These are phyloP conservation scores for Tylopilus felleus DNA, from an alignment of 768 basidiomycete species.

Conservation along the genomic window DNA sequence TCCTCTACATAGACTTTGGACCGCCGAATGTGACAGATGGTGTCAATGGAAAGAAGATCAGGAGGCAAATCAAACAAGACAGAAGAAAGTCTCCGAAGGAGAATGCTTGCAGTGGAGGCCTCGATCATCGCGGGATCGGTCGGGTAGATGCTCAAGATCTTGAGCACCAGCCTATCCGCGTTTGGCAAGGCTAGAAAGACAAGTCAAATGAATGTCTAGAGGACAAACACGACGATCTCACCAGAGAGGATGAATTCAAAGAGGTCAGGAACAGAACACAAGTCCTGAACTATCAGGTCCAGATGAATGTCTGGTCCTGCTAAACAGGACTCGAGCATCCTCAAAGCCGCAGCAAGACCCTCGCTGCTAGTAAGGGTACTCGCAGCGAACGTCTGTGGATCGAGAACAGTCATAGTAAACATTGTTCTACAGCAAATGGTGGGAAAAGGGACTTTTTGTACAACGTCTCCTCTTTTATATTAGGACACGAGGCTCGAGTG, in stretches of 20 bases:
- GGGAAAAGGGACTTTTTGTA: background rate
- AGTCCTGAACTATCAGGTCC: constrained; percentile 25
- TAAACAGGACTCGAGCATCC: constrained; percentile 25
- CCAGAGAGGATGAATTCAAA: constrained; percentile 33
- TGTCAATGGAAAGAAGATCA: constrained; percentile 9
- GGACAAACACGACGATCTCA: constrained; percentile 1
- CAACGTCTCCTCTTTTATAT: background rate
- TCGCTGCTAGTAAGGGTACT: constrained; percentile 15
- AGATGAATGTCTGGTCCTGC: constrained; percentile 17
- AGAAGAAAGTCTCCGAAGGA: constrained; percentile 28
- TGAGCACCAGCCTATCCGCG: constrained; percentile 14
- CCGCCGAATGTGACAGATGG: constrained; percentile 11
- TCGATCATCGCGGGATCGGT: constrained; percentile 17
- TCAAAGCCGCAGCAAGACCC: constrained; percentile 16
- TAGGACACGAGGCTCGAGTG: background rate
- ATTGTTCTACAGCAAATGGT: background rate
- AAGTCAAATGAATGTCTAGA: background rate
- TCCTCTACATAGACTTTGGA: constrained; percentile 23
- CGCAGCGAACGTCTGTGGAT: constrained; percentile 17
- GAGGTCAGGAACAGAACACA: constrained; percentile 25
- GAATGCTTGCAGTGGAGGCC: constrained; percentile 15
- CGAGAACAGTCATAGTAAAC: constrained; percentile 7
- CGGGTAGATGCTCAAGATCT: constrained; percentile 36
- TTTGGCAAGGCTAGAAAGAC: constrained; percentile 12
- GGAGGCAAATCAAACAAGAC: constrained; percentile 24